These are phyloP conservation scores for Boletus pseudopeckii DNA, from an alignment of 768 basidiomycete genomes.

Conservation along the genomic window DNA sequence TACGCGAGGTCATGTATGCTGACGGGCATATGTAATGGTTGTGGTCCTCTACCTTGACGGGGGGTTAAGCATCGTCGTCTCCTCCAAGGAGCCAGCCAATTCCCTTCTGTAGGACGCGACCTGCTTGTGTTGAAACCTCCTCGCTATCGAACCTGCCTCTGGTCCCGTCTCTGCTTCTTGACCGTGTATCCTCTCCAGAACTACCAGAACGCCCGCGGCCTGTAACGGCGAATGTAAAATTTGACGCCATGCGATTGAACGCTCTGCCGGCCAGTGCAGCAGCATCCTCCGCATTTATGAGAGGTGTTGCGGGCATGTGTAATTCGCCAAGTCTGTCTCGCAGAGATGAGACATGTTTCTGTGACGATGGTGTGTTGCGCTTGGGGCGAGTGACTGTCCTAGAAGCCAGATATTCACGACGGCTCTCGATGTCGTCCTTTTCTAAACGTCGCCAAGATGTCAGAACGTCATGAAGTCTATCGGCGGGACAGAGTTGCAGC, in stretches of 20 bases:
- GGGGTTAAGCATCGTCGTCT: constrained; percentile 44
- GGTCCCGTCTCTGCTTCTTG: constrained; percentile 39
- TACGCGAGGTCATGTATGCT: constrained; percentile 17
- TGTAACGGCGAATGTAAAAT: constrained; percentile 65
- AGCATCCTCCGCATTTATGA: constrained; percentile 72
- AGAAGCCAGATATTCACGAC: constrained; percentile 41
- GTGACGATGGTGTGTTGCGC: constrained; percentile 20
- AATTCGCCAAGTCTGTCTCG: constrained; percentile 61
- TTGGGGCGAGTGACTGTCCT: constrained; percentile 19
- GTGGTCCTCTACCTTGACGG: neutral
- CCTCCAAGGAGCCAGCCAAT: constrained; percentile 96
- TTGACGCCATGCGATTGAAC: constrained; percentile 73
- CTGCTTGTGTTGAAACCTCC: constrained; percentile 72
- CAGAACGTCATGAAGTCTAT: constrained; percentile 76
- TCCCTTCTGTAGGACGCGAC: constrained; percentile 78
- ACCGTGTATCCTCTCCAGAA: constrained; percentile 20
- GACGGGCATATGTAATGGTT: constrained; percentile 13
- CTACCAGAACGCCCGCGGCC: constrained; percentile 31
- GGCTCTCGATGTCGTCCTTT: constrained; percentile 53
- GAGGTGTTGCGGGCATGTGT: constrained; percentile 64
- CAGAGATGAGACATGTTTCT: constrained; percentile 49
- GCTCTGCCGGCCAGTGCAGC: constrained; percentile 76
- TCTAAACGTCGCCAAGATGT: constrained; percentile 74
- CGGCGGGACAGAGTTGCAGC: constrained; percentile 81
- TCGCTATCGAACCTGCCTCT: constrained; percentile 46